phyloP scores from a whole-genome alignment of 441 rosid species.

The Pelargonium myrrhifolium region DNA sequence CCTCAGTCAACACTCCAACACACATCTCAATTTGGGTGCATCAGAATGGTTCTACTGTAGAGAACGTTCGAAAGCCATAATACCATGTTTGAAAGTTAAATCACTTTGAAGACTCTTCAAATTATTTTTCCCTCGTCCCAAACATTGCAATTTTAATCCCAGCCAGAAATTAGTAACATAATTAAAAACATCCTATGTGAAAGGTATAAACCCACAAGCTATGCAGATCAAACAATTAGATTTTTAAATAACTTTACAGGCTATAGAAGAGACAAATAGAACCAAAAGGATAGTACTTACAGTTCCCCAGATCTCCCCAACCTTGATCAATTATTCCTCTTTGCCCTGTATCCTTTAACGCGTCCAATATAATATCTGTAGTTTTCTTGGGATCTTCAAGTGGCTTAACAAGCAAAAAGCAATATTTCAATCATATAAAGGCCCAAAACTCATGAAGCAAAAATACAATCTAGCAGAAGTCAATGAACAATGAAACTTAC shows the following conservation, averaged over 20 bases:
- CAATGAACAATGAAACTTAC: background rate
- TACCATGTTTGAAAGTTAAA: too few species aligned
- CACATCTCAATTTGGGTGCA: too few species aligned
- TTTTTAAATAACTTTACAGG: background rate
- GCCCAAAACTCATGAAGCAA: background rate
- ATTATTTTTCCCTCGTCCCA: too few species aligned
- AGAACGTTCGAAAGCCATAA: too few species aligned
- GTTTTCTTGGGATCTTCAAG: constrained; percentile 80
- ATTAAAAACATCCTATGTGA: background rate
- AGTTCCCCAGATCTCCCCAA: constrained; percentile 91
- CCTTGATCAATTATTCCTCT: constrained; percentile 95
- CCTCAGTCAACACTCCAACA: too few species aligned
- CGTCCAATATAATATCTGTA: constrained; percentile 70
- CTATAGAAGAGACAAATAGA: background rate
- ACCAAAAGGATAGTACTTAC: constrained; percentile 43
- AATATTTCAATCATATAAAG: constrained; percentile 13
- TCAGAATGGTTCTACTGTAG: too few species aligned
- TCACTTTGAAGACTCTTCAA: too few species aligned
- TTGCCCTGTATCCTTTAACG: constrained; percentile 73
- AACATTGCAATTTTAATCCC: too few species aligned
- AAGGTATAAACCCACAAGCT: constrained; percentile 3
- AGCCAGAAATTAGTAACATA: too few species aligned
- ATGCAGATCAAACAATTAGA: background rate
- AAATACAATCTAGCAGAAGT: background rate
- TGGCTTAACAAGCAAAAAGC: constrained; percentile 51